These are phyloP conservation scores for Spirogloea muscicola DNA, from an alignment of 139 green algal genomes.

Conservation along the genomic window DNA sequence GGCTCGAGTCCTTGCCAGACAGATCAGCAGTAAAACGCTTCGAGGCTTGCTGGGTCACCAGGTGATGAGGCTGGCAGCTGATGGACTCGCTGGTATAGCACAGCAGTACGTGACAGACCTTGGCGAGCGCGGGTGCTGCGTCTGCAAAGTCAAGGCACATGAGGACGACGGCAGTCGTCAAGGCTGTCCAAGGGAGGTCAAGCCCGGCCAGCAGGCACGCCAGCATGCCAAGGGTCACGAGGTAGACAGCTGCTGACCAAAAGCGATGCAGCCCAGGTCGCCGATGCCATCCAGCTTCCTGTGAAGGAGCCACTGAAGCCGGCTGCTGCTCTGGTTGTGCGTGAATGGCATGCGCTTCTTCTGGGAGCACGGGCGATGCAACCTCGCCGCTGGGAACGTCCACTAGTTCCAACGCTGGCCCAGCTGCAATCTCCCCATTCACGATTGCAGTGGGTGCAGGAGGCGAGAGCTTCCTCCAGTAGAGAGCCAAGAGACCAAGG, in stretches of 20 bases:
- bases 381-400: neutral
- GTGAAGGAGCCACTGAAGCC: neutral
- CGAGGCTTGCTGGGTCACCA: neutral
- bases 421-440: neutral
- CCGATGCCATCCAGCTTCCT: neutral
- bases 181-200: neutral
- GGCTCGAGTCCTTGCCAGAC: neutral
- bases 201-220: slow-evolving; percentile 11
- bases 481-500: neutral
- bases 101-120: neutral
- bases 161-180: slow-evolving; percentile 6
- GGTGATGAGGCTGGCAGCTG: no score
- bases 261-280: neutral
- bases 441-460: neutral
- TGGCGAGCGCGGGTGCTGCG: neutral
- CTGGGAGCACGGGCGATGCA: neutral
- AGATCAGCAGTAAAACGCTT: neutral
- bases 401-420: neutral
- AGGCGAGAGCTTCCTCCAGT: neutral
- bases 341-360: neutral
- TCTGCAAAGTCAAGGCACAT: neutral
- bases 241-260: neutral
- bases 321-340: neutral
- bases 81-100: neutral
- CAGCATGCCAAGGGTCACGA: slow-evolving; percentile 4